Percentiles rank a stretch among this genome's conserved stretches.
Conservation (phyloP, 345 rosid species). For the Populus ilicifolia region DNA sequence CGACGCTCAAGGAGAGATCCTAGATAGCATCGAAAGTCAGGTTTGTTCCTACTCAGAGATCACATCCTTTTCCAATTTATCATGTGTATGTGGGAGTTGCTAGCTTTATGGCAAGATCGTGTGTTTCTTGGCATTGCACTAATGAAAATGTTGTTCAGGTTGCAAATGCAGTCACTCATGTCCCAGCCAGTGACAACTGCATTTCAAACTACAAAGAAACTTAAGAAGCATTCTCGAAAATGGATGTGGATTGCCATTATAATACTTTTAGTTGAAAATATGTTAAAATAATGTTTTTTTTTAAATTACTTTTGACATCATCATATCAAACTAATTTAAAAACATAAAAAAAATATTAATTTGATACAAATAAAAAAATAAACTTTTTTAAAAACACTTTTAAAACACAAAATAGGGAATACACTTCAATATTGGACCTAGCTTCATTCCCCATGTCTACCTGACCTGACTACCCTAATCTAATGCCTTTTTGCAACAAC, state of each 20-base stretch:
- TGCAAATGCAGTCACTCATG: constrained; percentile 40
- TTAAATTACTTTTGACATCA: too few species aligned
- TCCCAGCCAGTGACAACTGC: constrained; percentile 41
- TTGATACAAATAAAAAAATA: too few species aligned
- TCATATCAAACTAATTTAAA: too few species aligned
- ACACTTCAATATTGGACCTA: too few species aligned
- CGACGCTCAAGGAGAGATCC: constrained; percentile 66
- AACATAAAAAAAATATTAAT: too few species aligned
- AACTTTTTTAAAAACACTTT: too few species aligned
- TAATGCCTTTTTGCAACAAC: too few species aligned
- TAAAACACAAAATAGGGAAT: too few species aligned
- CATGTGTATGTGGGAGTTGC: neutral
- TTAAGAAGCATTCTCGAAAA: constrained; percentile 38
- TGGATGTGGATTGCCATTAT: constrained; percentile 46
- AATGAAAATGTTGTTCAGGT: constrained; percentile 38
- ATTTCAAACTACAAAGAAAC: constrained; percentile 40
- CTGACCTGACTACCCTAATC: too few species aligned
- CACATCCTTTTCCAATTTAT: neutral
- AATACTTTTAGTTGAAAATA: constrained; percentile 14
- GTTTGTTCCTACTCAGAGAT: constrained; percentile 30
- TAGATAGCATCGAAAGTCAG: constrained; percentile 72
- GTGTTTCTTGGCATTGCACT: constrained; percentile 11
- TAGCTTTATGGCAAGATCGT: neutral
- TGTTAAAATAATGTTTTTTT: too few species aligned
- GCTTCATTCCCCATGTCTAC: too few species aligned